A percentile compares a stretch with the other conserved stretches of the same genome.
Evolutionary conservation across 2,329 filamentous ascomycete species (phyloP).

Genomic region (Grosmannia penicillata): DNA sequence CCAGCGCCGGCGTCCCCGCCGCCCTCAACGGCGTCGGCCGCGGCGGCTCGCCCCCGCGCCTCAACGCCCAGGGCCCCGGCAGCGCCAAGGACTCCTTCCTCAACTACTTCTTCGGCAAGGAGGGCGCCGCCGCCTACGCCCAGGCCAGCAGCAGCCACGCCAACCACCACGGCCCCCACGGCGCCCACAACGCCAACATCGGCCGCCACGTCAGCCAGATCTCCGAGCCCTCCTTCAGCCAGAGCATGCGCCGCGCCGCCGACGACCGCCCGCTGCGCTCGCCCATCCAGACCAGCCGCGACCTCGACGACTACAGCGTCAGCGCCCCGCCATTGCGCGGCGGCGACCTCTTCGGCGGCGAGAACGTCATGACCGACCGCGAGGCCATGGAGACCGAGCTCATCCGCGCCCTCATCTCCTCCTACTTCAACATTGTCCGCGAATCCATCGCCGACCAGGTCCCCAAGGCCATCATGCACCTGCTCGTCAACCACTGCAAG

Average conservation of each 20-base stretch:
- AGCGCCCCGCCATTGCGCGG: too few species aligned
- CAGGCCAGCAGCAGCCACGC: conserved; percentile 5
- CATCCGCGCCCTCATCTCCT: conserved; percentile 89
- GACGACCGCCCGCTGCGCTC: conserved; percentile 43
- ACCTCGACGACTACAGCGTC: conserved; percentile 2
- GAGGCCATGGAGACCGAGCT: conserved; percentile 96
- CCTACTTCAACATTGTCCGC: conserved; percentile 97
- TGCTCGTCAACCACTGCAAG: conserved; percentile 95
- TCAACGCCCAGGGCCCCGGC: conserved; percentile 44
- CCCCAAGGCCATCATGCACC: conserved; percentile 96
- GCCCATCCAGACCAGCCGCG: too few species aligned
- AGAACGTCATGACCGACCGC: conserved; percentile 83
- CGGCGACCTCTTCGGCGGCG: conserved; percentile 26
- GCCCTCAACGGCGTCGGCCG: conserved; percentile 44
- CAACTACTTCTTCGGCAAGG: conserved; percentile 98
- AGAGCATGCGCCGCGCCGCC: conserved; percentile 58
- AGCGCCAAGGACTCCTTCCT: conserved; percentile 78
- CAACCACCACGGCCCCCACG: not conserved
- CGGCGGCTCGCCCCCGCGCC: conserved; percentile 45
- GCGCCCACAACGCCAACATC: conserved; percentile 23
- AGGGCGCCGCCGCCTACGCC: conserved; percentile 36
- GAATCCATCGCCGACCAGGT: conserved; percentile 98
- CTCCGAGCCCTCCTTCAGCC: conserved; percentile 66
- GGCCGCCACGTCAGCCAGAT: conserved; percentile 61
- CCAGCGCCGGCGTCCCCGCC: conserved; percentile 43